These are phyloP conservation scores for Pythium angustatum DNA, from an alignment of 352 stramenopile species.

Conservation along the genomic window DNA sequence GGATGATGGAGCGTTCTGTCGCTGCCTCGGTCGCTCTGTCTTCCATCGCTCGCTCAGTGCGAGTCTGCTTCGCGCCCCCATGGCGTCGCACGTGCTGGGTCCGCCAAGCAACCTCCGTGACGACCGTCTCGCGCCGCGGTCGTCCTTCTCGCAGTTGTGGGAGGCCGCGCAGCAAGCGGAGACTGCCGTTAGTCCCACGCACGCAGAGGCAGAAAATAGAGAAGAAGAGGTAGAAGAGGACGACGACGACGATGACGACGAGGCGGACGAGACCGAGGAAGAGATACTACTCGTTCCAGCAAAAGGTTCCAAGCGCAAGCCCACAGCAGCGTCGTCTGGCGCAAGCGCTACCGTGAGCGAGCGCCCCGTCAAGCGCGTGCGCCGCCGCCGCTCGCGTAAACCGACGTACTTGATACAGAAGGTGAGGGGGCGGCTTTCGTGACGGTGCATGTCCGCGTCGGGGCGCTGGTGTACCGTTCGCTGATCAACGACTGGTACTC, in stretches of 20 bases:
- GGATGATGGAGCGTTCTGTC: too few species aligned
- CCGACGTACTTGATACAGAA: slow-evolving; percentile 26
- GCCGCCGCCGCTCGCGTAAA: slow-evolving; percentile 13
- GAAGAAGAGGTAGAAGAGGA: neutral
- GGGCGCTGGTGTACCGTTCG: too few species aligned
- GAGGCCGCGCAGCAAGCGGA: slow-evolving; percentile 3
- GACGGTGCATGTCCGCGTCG: too few species aligned
- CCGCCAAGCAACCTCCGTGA: too few species aligned
- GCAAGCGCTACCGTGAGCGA: neutral
- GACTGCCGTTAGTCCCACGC: neutral
- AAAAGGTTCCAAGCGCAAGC: neutral
- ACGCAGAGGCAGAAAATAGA: neutral
- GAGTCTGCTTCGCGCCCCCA: neutral
- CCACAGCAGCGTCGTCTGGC: neutral
- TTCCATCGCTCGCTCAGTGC: too few species aligned
- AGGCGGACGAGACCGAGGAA: neutral
- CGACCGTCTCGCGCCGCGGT: neutral
- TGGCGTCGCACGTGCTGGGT: neutral
- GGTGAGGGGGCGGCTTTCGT: neutral
- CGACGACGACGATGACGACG: neutral
- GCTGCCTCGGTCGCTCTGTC: too few species aligned
- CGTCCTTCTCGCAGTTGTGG: slow-evolving; percentile 10
- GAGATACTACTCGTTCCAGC: too few species aligned
- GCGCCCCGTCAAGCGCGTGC: neutral
- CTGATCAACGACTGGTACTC: too few species aligned